These are phyloP conservation scores for Acanthamoeba triangularis DNA, from an alignment of 208 protist species.

Conservation along the genomic window DNA sequence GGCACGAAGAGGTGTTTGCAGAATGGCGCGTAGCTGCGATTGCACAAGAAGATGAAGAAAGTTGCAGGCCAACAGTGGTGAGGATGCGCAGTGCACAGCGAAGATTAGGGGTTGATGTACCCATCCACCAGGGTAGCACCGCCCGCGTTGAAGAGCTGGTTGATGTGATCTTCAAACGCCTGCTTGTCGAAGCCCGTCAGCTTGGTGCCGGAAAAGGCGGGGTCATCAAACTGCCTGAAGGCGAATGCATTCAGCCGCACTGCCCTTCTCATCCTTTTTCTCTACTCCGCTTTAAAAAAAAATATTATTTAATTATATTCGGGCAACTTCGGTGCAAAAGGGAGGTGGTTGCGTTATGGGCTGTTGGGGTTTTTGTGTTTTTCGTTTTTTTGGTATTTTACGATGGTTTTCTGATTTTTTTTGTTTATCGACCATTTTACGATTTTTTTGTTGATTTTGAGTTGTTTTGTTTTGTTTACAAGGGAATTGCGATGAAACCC, in stretches of 20 bases:
- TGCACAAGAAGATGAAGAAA: neutral
- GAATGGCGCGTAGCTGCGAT: slow-evolving; percentile 22
- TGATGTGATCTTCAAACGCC: slow-evolving; percentile 47
- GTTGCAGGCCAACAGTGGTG: neutral
- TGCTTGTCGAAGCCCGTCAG: slow-evolving; percentile 5
- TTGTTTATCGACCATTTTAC: too few relatives aligned
- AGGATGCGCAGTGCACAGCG: neutral
- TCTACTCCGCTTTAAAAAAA: too few relatives aligned
- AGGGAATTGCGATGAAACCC: too few relatives aligned
- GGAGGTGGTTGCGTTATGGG: too few relatives aligned
- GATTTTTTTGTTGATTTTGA: too few relatives aligned
- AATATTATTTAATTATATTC: too few relatives aligned
- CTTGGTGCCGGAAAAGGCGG: slow-evolving; percentile 41
- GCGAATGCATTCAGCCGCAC: slow-evolving; percentile 4
- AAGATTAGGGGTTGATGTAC: neutral
- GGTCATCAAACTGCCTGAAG: slow-evolving; percentile 59
- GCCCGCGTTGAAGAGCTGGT: slow-evolving; percentile 10
- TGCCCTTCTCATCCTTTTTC: slow-evolving; percentile 23
- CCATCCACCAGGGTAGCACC: neutral
- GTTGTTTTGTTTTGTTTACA: too few relatives aligned
- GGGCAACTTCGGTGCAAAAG: too few relatives aligned
- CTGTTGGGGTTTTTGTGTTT: too few relatives aligned
- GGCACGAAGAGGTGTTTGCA: slow-evolving; percentile 64
- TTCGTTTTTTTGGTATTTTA: too few relatives aligned
- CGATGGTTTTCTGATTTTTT: too few relatives aligned